Conservation (phyloP, 2,329 filamentous ascomycete species). For the Talaromyces pinophilus region DNA sequence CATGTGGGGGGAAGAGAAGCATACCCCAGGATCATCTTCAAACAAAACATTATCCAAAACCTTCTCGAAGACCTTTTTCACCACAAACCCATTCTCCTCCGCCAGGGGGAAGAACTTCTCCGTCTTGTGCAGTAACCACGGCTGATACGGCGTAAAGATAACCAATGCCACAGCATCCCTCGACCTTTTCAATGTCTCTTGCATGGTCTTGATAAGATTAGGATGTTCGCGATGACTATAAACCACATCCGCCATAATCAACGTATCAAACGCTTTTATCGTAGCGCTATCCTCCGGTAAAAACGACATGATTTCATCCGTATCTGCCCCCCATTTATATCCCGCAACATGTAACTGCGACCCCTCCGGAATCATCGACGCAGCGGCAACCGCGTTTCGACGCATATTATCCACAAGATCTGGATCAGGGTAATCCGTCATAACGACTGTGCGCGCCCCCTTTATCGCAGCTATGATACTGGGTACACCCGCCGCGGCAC, state of each 20-base stretch:
- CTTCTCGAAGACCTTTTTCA: constrained; percentile 78
- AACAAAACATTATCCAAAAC: constrained; percentile 86
- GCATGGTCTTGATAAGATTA: constrained; percentile 72
- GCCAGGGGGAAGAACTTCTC: constrained; percentile 82
- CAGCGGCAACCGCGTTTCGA: constrained; percentile 68
- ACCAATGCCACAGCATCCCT: constrained; percentile 69
- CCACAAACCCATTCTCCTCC: constrained; percentile 67
- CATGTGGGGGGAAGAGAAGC: constrained; percentile 27
- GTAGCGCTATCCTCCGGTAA: constrained; percentile 45
- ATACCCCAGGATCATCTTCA: constrained; percentile 76
- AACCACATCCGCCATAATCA: constrained; percentile 84
- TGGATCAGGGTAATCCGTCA: constrained; percentile 85
- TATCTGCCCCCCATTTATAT: constrained; percentile 78
- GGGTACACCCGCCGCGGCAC: constrained; percentile 82
- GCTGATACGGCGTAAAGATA: constrained; percentile 92
- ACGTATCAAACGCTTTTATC: constrained; percentile 65
- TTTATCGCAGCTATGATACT: constrained; percentile 74
- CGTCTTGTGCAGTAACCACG: constrained; percentile 84
- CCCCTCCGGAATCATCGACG: constrained; percentile 43
- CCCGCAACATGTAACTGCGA: constrained; percentile 63
- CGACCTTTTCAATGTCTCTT: constrained; percentile 62
- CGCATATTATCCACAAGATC: constrained; percentile 80
- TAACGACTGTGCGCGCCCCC: constrained; percentile 68
- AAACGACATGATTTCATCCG: constrained; percentile 59
- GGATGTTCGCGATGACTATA: constrained; percentile 88